Percentiles rank a stretch among this genome's conserved stretches.
Conservation (phyloP, 768 basidiomycete species). For the Leccinum broughii region DNA sequence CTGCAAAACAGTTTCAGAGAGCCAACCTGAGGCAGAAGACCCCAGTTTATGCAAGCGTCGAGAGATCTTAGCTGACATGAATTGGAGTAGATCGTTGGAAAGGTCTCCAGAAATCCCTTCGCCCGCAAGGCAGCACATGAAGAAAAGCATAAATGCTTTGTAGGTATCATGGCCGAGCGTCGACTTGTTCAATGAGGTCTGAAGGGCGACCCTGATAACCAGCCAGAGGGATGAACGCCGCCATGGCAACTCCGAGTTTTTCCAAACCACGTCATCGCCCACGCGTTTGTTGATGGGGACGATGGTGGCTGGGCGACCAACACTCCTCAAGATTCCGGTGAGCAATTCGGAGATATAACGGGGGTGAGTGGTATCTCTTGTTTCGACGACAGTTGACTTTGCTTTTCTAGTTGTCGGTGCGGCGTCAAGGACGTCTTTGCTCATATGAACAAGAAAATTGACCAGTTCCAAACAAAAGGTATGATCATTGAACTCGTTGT, state of each 20-base stretch:
- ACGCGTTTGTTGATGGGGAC: conserved; percentile 41
- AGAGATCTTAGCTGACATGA: neutral
- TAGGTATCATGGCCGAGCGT: conserved; percentile 20
- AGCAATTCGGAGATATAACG: conserved; percentile 34
- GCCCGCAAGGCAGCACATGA: conserved; percentile 18
- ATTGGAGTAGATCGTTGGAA: conserved; percentile 2
- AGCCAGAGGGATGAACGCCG: conserved; percentile 51
- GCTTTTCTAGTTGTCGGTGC: conserved; percentile 19
- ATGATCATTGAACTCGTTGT: neutral
- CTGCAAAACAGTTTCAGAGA: neutral
- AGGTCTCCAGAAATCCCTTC: neutral
- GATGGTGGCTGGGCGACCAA: conserved; percentile 20
- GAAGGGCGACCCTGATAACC: conserved; percentile 44
- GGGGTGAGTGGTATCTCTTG: neutral
- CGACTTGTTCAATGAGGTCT: conserved; percentile 33
- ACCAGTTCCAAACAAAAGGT: conserved; percentile 36
- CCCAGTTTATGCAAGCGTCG: neutral
- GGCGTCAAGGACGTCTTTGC: conserved; percentile 34
- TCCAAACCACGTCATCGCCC: conserved; percentile 28
- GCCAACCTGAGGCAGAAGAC: neutral
- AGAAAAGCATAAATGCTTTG: conserved; percentile 34
- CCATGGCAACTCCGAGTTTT: conserved; percentile 40
- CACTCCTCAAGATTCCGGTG: conserved; percentile 42
- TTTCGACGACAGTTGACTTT: neutral
- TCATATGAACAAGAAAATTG: conserved; percentile 35